Percentiles rank a stretch among this genome's conserved stretches.
Evolutionary conservation across 768 basidiomycete genomes (phyloP).

Genomic region (Melanogaster broomeanus): DNA sequence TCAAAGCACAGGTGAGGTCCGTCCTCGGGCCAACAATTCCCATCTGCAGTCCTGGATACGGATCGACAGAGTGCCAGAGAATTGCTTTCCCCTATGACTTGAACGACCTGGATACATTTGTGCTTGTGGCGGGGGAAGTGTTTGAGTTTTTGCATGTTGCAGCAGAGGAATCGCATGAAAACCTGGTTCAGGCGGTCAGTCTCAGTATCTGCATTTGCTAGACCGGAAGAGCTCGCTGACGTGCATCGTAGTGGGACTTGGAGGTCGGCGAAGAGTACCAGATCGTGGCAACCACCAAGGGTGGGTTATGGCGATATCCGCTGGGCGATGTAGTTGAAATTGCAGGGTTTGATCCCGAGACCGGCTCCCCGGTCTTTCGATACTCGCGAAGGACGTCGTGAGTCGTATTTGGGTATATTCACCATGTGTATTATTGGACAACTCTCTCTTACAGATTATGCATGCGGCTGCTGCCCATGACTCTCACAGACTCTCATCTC

Average conservation of each 20-base stretch:
- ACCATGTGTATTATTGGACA: too few species aligned
- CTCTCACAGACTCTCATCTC: slow-evolving; percentile 13
- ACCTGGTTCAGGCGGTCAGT: slow-evolving; percentile 17
- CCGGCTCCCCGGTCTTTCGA: slow-evolving; percentile 10
- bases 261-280: slow-evolving; percentile 19
- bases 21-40: slow-evolving; percentile 10
- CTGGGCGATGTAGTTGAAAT: slow-evolving; percentile 20
- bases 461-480: slow-evolving; percentile 4
- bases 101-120: slow-evolving; percentile 9
- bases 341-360: slow-evolving; percentile 13
- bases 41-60: slow-evolving; percentile 8
- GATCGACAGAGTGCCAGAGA: slow-evolving; percentile 7
- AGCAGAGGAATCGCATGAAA: slow-evolving; percentile 8
- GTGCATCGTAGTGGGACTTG: slow-evolving; percentile 15
- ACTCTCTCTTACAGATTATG: not conserved
- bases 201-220: not conserved
- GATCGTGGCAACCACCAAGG: slow-evolving; percentile 18
- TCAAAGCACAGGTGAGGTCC: slow-evolving; percentile 7
- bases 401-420: not conserved
- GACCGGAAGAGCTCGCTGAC: not conserved
- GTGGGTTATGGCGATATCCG: slow-evolving; percentile 25
- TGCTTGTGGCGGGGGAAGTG: slow-evolving; percentile 2
- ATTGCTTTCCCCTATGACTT: not conserved
- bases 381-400: slow-evolving; percentile 17
- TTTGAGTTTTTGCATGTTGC: slow-evolving; percentile 20